Base-by-base conservation (phyloP, 2,329 filamentous ascomycete species). In the Plenodomus lindquistii region DNA sequence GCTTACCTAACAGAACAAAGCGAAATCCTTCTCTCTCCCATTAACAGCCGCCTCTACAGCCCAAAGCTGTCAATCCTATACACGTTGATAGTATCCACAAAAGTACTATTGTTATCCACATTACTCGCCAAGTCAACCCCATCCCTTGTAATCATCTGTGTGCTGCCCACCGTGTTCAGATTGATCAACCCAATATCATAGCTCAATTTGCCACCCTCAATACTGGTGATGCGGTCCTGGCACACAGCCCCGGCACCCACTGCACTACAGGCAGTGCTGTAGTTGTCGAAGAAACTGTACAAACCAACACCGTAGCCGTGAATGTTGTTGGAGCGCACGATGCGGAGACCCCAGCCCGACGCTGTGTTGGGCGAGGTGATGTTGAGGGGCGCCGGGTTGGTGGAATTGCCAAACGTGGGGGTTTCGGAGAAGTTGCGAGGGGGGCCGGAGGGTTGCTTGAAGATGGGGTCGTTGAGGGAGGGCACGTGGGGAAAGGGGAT, bases 271-370 rank as follows among this genome's bases (percentile, higher is more conserved):
- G 40, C 56, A 0, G 74, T 77, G 50, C 64, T 77, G 70, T 87
- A 87, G 68, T 86, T 83, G 65, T 81, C 77, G 66, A 87, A 88
- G 76, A 87, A 88, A 2, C 79, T 83, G 71, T 89, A 90, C 13
- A 88, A 61, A 0, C 86, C 87, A 0, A 81, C 81, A 7, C 85
- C 85, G 58, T 87, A 86, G 19, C 83, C 71, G 16, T 80, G 71
- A 11, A 89, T 70, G 62, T 81, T 77, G 38, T 72, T 73, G 29
- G 79, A 82, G 54, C 80, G 74, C 36, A 86, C 60, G 31, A 89
- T 77, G 7, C 86, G 78, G 22, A 89, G 72, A 0, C 83, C 86
- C 85, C 85, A 89, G 0, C 85, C 84, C 1, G 51, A 49, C 11
- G 76, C 75, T 2, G 75, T 74, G 42, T 62, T 66, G 19, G 51